These are phyloP conservation scores for Aleurites moluccanus DNA, from an alignment of 441 rosid genomes.

Conservation along the genomic window DNA sequence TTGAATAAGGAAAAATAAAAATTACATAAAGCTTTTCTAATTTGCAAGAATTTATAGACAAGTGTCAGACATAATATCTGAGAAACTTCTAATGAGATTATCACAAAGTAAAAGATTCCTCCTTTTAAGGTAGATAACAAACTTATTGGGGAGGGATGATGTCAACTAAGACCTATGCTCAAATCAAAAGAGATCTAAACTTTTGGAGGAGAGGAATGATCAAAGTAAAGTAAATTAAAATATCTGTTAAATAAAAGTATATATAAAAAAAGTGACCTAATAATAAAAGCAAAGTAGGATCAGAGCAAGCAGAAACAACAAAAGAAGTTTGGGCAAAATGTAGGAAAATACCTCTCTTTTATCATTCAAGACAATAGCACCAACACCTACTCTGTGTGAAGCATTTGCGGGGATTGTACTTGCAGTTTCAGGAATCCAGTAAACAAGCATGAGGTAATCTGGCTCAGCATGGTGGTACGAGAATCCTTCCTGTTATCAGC, in stretches of 20 bases:
- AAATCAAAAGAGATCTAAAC: background rate
- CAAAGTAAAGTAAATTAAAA: background rate
- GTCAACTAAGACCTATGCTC: background rate
- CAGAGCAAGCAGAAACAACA: conserved; percentile 18
- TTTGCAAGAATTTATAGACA: background rate
- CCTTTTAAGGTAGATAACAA: background rate
- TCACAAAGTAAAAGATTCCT: background rate
- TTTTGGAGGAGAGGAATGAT: background rate
- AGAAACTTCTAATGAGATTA: conserved; percentile 2
- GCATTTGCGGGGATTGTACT: conserved; percentile 83
- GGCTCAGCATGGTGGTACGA: conserved; percentile 85
- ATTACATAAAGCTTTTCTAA: background rate
- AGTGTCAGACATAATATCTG: background rate
- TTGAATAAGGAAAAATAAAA: background rate
- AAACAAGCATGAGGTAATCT: conserved; percentile 76
- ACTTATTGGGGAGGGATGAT: background rate
- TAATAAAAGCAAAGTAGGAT: background rate
- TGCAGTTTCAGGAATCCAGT: conserved; percentile 70
- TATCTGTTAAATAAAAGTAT: background rate
- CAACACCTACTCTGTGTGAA: conserved; percentile 69
- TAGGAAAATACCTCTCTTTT: conserved; percentile 60
- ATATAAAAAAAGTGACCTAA: background rate
- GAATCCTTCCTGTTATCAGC: conserved; percentile 70
- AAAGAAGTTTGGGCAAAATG: background rate
- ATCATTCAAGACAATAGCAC: conserved; percentile 69